Conservation (phyloP, 176 grass and related monocot species). For the Oropetium thomaeum region DNA sequence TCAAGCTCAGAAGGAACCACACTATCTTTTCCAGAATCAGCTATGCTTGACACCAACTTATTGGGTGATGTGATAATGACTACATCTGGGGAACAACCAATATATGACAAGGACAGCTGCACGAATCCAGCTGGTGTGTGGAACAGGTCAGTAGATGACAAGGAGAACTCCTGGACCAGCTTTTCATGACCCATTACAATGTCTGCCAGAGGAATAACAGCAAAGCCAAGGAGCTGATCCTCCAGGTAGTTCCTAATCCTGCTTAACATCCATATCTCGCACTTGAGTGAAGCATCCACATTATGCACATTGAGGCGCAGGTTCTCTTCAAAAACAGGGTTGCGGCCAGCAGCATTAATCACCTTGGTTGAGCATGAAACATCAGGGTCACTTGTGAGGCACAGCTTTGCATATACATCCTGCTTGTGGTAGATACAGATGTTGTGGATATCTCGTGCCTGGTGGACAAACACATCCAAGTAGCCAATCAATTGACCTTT, state of each 20-base stretch:
- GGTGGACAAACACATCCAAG: slow-evolving; percentile 72
- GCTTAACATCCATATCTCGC: slow-evolving; percentile 95
- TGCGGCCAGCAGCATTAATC: slow-evolving; percentile 74
- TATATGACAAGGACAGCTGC: slow-evolving; percentile 73
- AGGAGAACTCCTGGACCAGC: slow-evolving; percentile 53
- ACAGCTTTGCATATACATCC: slow-evolving; percentile 88
- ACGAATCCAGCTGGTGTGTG: slow-evolving; percentile 86
- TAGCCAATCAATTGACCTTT: slow-evolving; percentile 48
- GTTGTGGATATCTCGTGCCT: slow-evolving; percentile 90
- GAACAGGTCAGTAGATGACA: slow-evolving; percentile 78
- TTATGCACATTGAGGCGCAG: slow-evolving; percentile 54
- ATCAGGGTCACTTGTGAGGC: slow-evolving; percentile 51
- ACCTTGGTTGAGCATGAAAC: slow-evolving; percentile 68
- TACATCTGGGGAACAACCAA: slow-evolving; percentile 75
- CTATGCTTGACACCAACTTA: slow-evolving; percentile 8
- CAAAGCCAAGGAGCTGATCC: slow-evolving; percentile 85
- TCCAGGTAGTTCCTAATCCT: slow-evolving; percentile 86
- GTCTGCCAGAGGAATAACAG: slow-evolving; percentile 67
- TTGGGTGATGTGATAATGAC: slow-evolving; percentile 47
- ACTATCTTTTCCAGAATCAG: slow-evolving; percentile 26
- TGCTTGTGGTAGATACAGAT: slow-evolving; percentile 99
- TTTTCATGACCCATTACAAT: slow-evolving; percentile 46
- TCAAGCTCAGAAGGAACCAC: slow-evolving; percentile 51
- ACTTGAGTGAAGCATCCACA: slow-evolving; percentile 52
- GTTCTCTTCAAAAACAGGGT: slow-evolving; percentile 76